Evolutionary conservation across 805 yeast genomes (phyloP), one percentile per base, ranked within the genome.

Genomic region (Candida namnaoensis): DNA sequence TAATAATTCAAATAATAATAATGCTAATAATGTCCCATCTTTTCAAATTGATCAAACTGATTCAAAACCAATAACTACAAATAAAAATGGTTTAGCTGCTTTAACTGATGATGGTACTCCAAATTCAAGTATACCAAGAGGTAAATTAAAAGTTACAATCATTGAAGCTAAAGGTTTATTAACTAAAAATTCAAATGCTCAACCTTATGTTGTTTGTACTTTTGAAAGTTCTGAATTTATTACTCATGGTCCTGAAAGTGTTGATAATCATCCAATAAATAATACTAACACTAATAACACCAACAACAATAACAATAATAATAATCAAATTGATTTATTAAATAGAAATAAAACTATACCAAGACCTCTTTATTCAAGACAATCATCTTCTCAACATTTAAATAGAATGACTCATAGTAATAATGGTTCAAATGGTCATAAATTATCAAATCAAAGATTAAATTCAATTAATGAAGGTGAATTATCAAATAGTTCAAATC

Each of bases 191-290:
- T 63, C 70, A 35, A 65, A 68, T 55, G 57, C 91, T 4, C 84
- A 76, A 50, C 96, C 96, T 4, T 83, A 88, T 60, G 95, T 86
- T 15, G 96, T 88, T 33, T 86, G 95, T 61, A 83, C 95, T 10
- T 88, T 85, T 66, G 95, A 88, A 59, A 82, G 91, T 46, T 82
- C 95, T 1, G 98, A 93, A 64, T 85, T 81, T 49, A 88, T 91
- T 45, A 80, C 95, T 25, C 79, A 80, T 47, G 90, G 88, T 5
- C 88, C 95, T 1, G 83, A 65, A 48, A 47, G 54, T 34, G 60
- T 53, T 41, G 53, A 50, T 39, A 56, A 52, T 40, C 52, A 49
- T 33, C 61, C 67, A 15, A 48, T 49, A 42, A 10, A 52, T 47
- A 32, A 30, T 12, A 12, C 2, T 71, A 24, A 38, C 52, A 27